Base-by-base conservation (phyloP, 306 rosid species). In the Aeschynomene evenia region DNA sequence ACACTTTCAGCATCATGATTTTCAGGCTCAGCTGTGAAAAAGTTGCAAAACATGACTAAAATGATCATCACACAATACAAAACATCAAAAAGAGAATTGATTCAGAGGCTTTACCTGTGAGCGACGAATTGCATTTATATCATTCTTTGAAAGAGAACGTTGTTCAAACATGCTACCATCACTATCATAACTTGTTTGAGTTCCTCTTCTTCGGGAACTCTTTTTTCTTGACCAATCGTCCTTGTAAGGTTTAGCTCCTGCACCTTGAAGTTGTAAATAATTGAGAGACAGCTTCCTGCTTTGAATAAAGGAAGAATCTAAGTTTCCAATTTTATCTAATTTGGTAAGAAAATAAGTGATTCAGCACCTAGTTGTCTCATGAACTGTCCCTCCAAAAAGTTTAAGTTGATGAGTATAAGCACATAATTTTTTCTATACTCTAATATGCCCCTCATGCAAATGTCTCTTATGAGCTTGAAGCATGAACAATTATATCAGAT, bases 231-330 rank as follows among this genome's bases (percentile, higher is more conserved):
- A 20, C 79, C 89, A 85, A 79, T 88, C 96, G 50, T 90, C 96
- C 83, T 85, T 88, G 70, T 77, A 78, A 49, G 88, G 75, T 79
- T 79, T 90, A 54, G 21, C 74, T 49, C 80, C 86, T 57, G 94
- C 81, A 60, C 89, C 85, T 73, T 80, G 85, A 62, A 85, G 97
- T 79, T 88, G 97, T 46, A 94, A 84, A 85, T 88, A 88, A 79
- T 90, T 85, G 89, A 94, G 83, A 54, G 98, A 94, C 73, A 90
- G 84, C 84, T 81, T 84, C 95, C 98, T 94, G 88, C 74, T 84
- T 68, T 63, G 73, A 63, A 63, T 77, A 77, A 60, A 50, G 10
- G 57, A 82, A 64, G 66, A 79, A 29, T 65, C 57, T 58, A 56
- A 79, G 70, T 20, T 65, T 22, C 28, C 70, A 45, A 20, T 48